A percentile compares a stretch with the other conserved stretches of the same genome.
These are phyloP conservation scores for Salix exigua DNA, from an alignment of 345 rosid species.

Conservation along the genomic window DNA sequence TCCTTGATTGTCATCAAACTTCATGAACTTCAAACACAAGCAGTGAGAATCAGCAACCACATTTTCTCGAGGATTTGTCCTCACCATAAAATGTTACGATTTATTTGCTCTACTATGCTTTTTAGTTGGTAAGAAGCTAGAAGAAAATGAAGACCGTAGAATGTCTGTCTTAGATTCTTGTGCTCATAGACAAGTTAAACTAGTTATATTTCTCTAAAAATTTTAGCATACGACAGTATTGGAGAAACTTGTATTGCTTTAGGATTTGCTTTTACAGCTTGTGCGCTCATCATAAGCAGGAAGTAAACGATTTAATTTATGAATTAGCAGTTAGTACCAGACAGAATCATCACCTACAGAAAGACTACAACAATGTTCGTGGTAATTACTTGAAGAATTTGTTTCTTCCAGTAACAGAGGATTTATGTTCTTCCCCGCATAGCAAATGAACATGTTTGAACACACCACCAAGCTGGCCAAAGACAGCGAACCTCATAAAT, in stretches of 20 bases:
- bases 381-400: background rate
- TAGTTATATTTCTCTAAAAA: conserved; percentile 38
- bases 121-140: conserved; percentile 35
- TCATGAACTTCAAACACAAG: conserved; percentile 22
- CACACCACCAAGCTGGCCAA: background rate
- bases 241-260: conserved; percentile 27
- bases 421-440: background rate
- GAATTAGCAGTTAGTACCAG: background rate
- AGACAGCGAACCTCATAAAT: background rate
- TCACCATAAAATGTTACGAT: conserved; percentile 22
- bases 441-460: background rate
- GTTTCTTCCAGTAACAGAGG: background rate
- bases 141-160: conserved; percentile 38
- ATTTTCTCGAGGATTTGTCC: conserved; percentile 18
- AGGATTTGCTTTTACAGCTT: conserved; percentile 19
- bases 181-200: conserved; percentile 35
- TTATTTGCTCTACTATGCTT: conserved; percentile 36
- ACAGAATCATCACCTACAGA: background rate
- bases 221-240: conserved; percentile 47
- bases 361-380: background rate
- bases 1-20: conserved; percentile 27
- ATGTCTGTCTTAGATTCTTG: conserved; percentile 43
- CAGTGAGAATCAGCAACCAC: conserved; percentile 24
- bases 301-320: background rate
- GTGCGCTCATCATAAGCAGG: background rate